A percentile compares a stretch with the other conserved stretches of the same genome.
These are phyloP conservation scores for Penicillium griseofulvum DNA, from an alignment of 2,329 filamentous ascomycete genomes.

Conservation along the genomic window DNA sequence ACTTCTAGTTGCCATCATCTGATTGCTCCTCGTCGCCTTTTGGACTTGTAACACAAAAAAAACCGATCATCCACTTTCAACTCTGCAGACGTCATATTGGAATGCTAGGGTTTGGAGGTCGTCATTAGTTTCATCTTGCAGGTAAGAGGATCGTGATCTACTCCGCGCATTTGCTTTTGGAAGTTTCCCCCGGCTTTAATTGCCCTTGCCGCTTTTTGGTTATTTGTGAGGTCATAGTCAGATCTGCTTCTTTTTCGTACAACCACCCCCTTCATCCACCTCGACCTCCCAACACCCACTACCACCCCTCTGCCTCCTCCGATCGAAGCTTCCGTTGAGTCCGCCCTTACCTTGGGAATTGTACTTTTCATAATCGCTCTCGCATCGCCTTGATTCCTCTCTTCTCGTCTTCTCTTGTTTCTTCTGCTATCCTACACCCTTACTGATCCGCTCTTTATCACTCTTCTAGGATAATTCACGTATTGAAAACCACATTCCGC, in stretches of 20 bases:
- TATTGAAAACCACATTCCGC: slow-evolving; percentile 25
- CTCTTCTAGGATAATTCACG: slow-evolving; percentile 17
- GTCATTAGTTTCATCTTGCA: slow-evolving; percentile 24
- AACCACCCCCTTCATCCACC: too few relatives aligned
- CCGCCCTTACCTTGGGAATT: slow-evolving; percentile 12
- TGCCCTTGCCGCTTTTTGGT: neutral
- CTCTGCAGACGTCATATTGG: slow-evolving; percentile 27
- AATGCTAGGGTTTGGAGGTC: slow-evolving; percentile 21
- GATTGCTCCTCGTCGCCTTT: slow-evolving; percentile 12
- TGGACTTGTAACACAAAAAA: slow-evolving; percentile 17
- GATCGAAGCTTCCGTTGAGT: slow-evolving; percentile 17
- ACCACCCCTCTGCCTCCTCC: slow-evolving; percentile 3
- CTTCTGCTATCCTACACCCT: slow-evolving; percentile 8
- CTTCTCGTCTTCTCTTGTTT: neutral
- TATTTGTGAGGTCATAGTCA: slow-evolving; percentile 5
- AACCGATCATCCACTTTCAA: slow-evolving; percentile 24
- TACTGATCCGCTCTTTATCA: slow-evolving; percentile 21
- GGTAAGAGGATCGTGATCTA: slow-evolving; percentile 18
- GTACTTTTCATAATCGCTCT: slow-evolving; percentile 11
- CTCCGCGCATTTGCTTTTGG: neutral
- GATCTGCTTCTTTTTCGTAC: slow-evolving; percentile 8
- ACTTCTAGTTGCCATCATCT: slow-evolving; percentile 8
- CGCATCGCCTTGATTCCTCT: neutral
- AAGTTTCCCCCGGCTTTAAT: neutral
- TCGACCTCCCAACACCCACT: too few relatives aligned